Base-by-base conservation (phyloP, 1,284 basidiomycete genomes). In the Ustilago tritici region DNA sequence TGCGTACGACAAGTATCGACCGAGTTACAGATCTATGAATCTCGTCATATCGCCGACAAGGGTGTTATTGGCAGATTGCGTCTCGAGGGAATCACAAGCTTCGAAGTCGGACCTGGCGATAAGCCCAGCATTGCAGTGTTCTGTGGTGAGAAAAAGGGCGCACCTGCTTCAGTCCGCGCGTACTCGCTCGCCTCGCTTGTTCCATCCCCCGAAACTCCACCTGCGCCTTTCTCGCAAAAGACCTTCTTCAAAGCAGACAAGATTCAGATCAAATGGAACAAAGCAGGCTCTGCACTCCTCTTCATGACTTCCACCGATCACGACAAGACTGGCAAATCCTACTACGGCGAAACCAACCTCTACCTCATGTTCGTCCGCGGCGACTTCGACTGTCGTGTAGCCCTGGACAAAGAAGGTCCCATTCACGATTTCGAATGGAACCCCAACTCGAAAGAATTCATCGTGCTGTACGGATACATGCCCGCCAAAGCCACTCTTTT, bases 401-500 rank as follows among this genome's bases (percentile, higher is more conserved):
- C 92, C 4, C 89, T 98, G 46, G 95, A 98, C 88, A 98, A 97
- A 88, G 95, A 98, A 77, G 97, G 97, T 1, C 95, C 95, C 1
- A 95, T 99, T 78, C 95, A 98, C 84, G 96, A 98, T 86, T 97
- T 97, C 82, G 89, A 91, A 19, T 99, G 96, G 96, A 95, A 92
- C 81, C 95, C 96, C n/a, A 97, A 95, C 82, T 78, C 80, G 28
- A 94, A 95, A 86, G 96, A 99, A 87, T 99, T 98, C 84, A 91
- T 92, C 69, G 95, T 98, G 41, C 92, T 95, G 55, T 98, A 98
- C 85, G 95, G 96, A 79, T 98, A 91, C 87, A 98, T 98, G 94
- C 97, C 96, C 1, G 94, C 96, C 15, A 95, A 96, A 87, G 91
- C 92, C 0, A 92, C 93, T 87, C 87, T 97, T 19, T 98, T 97